Evolutionary conservation across 2,329 filamentous ascomycete species (phyloP).

Genomic region (Dactylella cylindrospora): DNA sequence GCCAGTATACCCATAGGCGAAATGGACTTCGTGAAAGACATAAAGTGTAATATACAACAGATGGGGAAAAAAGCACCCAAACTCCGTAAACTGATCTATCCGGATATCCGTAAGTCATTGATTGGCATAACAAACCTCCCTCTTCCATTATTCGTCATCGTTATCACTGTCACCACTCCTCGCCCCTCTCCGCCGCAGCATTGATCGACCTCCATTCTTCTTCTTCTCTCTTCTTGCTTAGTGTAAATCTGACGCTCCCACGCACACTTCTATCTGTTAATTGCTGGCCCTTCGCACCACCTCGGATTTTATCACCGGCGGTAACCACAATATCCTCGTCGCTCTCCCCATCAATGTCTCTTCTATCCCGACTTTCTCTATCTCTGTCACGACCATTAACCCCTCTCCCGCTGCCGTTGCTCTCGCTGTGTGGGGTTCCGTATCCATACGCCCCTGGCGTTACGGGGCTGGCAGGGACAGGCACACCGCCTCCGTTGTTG

Average conservation of each 20-base stretch:
- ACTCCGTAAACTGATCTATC: too few relatives aligned
- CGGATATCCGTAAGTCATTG: neutral
- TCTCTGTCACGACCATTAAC: constrained; percentile 14
- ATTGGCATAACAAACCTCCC: neutral
- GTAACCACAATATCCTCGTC: constrained; percentile 32
- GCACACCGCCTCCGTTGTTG: constrained; percentile 50
- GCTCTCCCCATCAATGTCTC: neutral
- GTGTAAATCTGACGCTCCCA: constrained; percentile 84
- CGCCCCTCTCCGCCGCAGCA: constrained; percentile 42
- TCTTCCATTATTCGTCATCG: neutral
- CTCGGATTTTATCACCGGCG: constrained; percentile 32
- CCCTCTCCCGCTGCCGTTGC: constrained; percentile 27
- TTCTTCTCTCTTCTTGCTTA: constrained; percentile 74
- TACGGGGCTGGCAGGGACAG: constrained; percentile 38
- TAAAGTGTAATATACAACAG: too few relatives aligned
- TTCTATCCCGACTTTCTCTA: constrained; percentile 7
- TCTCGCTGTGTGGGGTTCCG: constrained; percentile 31
- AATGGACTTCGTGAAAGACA: too few relatives aligned
- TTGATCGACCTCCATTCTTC: constrained; percentile 68
- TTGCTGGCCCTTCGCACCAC: constrained; percentile 37
- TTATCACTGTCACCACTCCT: constrained; percentile 21
- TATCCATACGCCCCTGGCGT: constrained; percentile 40
- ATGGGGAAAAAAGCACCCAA: constrained; percentile 7
- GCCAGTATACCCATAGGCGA: too few relatives aligned
- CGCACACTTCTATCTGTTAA: constrained; percentile 57